Evolutionary conservation across 352 stramenopile genomes (phyloP), one percentile per base, ranked within the genome.

Genomic region (Aphanomyces euteiches): DNA sequence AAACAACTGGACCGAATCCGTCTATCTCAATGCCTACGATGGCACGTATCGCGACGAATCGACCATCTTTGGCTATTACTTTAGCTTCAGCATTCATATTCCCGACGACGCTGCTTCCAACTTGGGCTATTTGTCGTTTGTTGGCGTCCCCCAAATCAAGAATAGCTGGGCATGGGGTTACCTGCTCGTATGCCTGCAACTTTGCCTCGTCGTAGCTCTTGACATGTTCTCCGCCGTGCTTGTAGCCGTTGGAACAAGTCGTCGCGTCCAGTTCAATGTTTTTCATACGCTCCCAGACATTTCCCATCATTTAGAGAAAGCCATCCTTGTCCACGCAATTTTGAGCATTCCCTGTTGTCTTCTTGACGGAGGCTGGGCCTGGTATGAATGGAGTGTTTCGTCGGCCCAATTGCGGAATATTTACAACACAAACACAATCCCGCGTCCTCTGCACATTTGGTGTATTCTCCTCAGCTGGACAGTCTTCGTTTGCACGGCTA

Each of bases 241-340:
- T n/a, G 43, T 50, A 12, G 43, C 10, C 17, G 43, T 50, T 50
- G 1, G 43, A 12, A 50, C 43, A n/a, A 50, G 43, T n/a, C 43
- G 43, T n/a, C 10, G 17, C 10, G 10, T 50, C 43, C 10, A n/a
- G 10, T n/a, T n/a, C 43, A 50, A 50, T n/a, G 10, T 50, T 50
- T 28, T 61, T 12, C 21, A 40, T 61, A 41, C 19, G 17, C n/a
- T 61, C 7, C 54, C 54, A 7, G 54, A 61, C 54, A 39, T 61
- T 6, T 12, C 19, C 54, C 54, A 61, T 39, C 54, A 61, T 12
- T 10, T 61, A 28, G 12, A 7, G 3, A 5, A 19, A 8, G n/a
- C 37, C 15, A 12, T 61, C 17, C 12, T 39, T 10, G 54, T 39
- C 17, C 15, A 40, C 37, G 54, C 54, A 7, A n/a, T 37, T 1